phyloP scores from a whole-genome alignment of 345 rosid genomes.

The Raphanus raphanistrum region DNA sequence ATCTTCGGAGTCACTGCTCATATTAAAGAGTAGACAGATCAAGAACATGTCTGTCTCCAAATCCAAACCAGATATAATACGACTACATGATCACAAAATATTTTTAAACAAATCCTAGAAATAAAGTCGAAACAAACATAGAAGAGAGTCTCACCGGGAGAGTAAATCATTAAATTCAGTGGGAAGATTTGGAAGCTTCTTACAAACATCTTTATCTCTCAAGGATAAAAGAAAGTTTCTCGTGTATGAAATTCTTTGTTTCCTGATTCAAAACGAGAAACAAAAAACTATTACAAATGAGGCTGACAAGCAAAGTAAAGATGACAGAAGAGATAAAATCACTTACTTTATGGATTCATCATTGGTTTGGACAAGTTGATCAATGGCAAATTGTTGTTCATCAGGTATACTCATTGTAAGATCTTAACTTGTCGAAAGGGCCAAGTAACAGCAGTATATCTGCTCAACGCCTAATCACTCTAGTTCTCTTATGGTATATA shows the following conservation, averaged over 20 bases:
- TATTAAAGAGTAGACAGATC: background rate
- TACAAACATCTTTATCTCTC: slow-evolving; percentile 71
- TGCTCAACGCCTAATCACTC: no score
- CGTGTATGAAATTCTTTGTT: slow-evolving; percentile 53
- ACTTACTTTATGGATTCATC: slow-evolving; percentile 31
- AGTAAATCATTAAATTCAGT: slow-evolving; percentile 57
- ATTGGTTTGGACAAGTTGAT: slow-evolving; percentile 43
- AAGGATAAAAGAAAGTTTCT: slow-evolving; percentile 71
- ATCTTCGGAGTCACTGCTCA: slow-evolving; percentile 67
- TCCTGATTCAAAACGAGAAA: slow-evolving; percentile 51
- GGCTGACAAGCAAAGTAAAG: no score
- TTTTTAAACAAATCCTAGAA: background rate
- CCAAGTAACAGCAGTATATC: no score
- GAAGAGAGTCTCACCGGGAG: slow-evolving; percentile 50
- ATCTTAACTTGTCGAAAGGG: no score
- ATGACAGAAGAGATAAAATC: slow-evolving; percentile 1
- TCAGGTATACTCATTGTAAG: slow-evolving; percentile 63
- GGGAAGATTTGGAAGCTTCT: slow-evolving; percentile 70
- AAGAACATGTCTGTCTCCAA: no score
- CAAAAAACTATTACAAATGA: slow-evolving; percentile 6
- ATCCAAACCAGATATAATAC: no score
- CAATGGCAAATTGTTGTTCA: slow-evolving; percentile 46
- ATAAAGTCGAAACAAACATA: background rate
- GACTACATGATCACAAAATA: background rate
- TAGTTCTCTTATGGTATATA: no score